Base-by-base conservation (phyloP, 306 rosid genomes). In the Dalbergia cultrata region DNA sequence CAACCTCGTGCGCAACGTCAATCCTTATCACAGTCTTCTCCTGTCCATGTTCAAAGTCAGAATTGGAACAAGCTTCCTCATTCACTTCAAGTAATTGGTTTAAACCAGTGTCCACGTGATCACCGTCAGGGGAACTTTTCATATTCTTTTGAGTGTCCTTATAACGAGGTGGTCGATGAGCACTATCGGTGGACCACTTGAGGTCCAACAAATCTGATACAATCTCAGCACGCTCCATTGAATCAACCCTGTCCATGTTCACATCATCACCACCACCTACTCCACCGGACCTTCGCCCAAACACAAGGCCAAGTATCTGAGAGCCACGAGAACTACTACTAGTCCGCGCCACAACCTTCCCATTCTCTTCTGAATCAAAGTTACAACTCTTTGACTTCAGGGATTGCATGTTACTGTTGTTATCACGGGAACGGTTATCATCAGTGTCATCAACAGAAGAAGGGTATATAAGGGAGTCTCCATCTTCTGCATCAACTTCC, bases 121-220 rank as follows among this genome's bases (percentile, higher is more conserved):
- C 81, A 74, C 56, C 82, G 56, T 39, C 67, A 67, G 94, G 65
- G 66, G 85, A 81, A 62, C 78, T 62, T 43, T 43, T 67, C 16
- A 18, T 70, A 69, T 37, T 52, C 57, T 22, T 54, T 45, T 52
- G 43, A 54, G 60, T 41, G 9, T 67, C 74, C 74, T 81, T 85
- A 67, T 54, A 22, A 13, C 65, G 21, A 64, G 67, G 31, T 63
- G 57, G 57, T 50, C 57, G 57, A 6, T 50, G 83, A 11, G 76
- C 78, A 37, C 65, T 83, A 86, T 88, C 89, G 33, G 98, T 93
- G 50, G 99, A 88, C 99, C 99, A 96, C 34, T 87, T 89, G 60
- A 93, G 87, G 70, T 96, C 99, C 88, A 96, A 75, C 81, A 96
- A 87, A 71, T 92, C 75, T 4, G 97, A 98, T 0, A 94, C 97